phyloP scores from a whole-genome alignment of 78 protist genomes.

The Dictyostelium purpureum region DNA sequence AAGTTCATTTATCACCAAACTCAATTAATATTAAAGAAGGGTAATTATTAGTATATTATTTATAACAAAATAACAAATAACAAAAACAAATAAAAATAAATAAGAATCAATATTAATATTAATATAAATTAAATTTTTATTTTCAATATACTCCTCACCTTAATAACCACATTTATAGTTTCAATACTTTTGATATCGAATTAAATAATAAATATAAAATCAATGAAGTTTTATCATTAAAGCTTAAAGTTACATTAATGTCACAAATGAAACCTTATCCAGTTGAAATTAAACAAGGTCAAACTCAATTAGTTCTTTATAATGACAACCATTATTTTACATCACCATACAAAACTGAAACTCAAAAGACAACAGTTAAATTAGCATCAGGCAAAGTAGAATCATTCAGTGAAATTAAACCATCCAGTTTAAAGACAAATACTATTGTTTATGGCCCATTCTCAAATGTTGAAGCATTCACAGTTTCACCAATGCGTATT shows the following conservation, averaged over 20 bases:
- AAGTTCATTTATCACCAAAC: slow-evolving; percentile 15
- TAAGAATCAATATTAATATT: not conserved
- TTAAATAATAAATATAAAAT: not conserved
- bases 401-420: slow-evolving; percentile 15
- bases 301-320: slow-evolving; percentile 61
- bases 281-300: slow-evolving; percentile 55
- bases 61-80: not conserved
- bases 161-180: slow-evolving; percentile 10
- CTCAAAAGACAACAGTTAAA: slow-evolving; percentile 79
- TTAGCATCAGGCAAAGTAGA: slow-evolving; percentile 69
- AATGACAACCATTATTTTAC: slow-evolving; percentile 52
- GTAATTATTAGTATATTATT: not conserved
- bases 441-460: slow-evolving; percentile 88
- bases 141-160: not conserved
- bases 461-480: slow-evolving; percentile 76
- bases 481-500: slow-evolving; percentile 31
- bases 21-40: slow-evolving; percentile 14
- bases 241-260: slow-evolving; percentile 28
- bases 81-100: not conserved
- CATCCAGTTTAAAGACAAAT: slow-evolving; percentile 11
- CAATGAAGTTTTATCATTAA: not conserved
- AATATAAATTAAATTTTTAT: not conserved
- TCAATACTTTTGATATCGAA: slow-evolving; percentile 34
- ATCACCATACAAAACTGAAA: slow-evolving; percentile 61
- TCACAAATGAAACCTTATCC: slow-evolving; percentile 71